These are phyloP conservation scores for Acanthamoeba pearcei DNA, from an alignment of 208 protist species.

Conservation along the genomic window DNA sequence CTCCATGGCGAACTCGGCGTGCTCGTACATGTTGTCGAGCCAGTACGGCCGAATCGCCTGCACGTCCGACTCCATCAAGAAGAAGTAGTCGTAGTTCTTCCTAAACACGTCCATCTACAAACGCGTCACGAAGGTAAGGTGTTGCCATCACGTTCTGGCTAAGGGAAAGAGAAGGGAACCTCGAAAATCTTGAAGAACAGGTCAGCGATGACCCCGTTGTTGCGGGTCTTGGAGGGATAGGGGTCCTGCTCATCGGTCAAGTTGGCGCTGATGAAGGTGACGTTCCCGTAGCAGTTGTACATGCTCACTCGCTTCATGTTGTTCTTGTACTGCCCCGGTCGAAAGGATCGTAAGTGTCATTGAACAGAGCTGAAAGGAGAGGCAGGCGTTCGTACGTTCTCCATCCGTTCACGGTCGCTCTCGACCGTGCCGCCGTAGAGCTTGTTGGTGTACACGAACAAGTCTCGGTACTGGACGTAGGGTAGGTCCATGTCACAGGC, in stretches of 20 bases:
- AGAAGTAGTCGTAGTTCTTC: slow-evolving; percentile 72
- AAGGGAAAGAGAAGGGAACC: neutral
- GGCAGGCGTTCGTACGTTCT: neutral
- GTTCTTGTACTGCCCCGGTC: slow-evolving; percentile 15
- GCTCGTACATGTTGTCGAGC: slow-evolving; percentile 73
- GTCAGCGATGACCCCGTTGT: slow-evolving; percentile 54
- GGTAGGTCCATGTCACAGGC: slow-evolving; percentile 41
- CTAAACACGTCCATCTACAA: slow-evolving; percentile 22
- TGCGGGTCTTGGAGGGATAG: neutral
- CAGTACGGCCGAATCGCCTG: slow-evolving; percentile 56
- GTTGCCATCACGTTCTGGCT: too few species aligned
- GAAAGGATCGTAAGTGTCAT: neutral
- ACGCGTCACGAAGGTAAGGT: neutral
- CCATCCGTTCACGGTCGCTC: neutral
- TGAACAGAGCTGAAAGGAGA: too few species aligned
- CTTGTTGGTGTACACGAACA: slow-evolving; percentile 70
- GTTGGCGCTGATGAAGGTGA: slow-evolving; percentile 51
- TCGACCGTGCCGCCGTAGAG: slow-evolving; percentile 7
- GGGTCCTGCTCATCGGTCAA: slow-evolving; percentile 66
- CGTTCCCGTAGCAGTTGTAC: slow-evolving; percentile 44
- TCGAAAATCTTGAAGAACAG: slow-evolving; percentile 70
- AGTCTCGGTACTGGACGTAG: slow-evolving; percentile 29
- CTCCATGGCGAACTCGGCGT: slow-evolving; percentile 65
- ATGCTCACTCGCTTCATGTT: slow-evolving; percentile 41
- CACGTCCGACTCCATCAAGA: slow-evolving; percentile 73